Conservation (phyloP, 768 basidiomycete species). For the Mycena filopes region DNA sequence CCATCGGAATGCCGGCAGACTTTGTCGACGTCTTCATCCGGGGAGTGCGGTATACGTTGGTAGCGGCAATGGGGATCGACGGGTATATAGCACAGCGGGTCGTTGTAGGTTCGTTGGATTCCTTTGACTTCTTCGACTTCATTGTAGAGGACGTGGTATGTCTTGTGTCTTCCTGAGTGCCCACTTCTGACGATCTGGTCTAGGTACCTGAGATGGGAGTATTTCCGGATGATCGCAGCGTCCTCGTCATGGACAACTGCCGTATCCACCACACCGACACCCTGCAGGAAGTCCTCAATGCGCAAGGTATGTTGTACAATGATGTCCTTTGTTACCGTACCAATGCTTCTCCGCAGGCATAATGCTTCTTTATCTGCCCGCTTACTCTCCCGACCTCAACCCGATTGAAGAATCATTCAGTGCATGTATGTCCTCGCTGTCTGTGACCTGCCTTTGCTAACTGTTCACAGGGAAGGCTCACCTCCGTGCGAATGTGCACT, state of each 20-base stretch:
- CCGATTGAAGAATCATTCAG: slow-evolving; percentile 48
- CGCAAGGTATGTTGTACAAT: slow-evolving; percentile 27
- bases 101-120: slow-evolving; percentile 41
- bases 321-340: background rate
- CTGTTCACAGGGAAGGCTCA: slow-evolving; percentile 17
- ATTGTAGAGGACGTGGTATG: slow-evolving; percentile 43
- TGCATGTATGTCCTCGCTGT: slow-evolving; percentile 10
- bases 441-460: background rate
- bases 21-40: slow-evolving; percentile 38
- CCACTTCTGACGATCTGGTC: slow-evolving; percentile 3
- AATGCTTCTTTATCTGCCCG: slow-evolving; percentile 41
- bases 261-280: slow-evolving; percentile 40
- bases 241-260: slow-evolving; percentile 26
- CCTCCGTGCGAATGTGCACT: slow-evolving; percentile 20
- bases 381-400: slow-evolving; percentile 50
- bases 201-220: slow-evolving; percentile 18
- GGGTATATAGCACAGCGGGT: slow-evolving; percentile 42
- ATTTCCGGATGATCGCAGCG: slow-evolving; percentile 6
- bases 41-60: slow-evolving; percentile 40
- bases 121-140: no score
- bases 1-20: slow-evolving; percentile 33
- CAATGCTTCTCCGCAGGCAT: background rate
- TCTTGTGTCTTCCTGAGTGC: background rate
- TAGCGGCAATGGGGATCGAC: slow-evolving; percentile 42
- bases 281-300: slow-evolving; percentile 38